Conservation (phyloP, 2,329 filamentous ascomycete species). For the Lachnellula cervina region DNA sequence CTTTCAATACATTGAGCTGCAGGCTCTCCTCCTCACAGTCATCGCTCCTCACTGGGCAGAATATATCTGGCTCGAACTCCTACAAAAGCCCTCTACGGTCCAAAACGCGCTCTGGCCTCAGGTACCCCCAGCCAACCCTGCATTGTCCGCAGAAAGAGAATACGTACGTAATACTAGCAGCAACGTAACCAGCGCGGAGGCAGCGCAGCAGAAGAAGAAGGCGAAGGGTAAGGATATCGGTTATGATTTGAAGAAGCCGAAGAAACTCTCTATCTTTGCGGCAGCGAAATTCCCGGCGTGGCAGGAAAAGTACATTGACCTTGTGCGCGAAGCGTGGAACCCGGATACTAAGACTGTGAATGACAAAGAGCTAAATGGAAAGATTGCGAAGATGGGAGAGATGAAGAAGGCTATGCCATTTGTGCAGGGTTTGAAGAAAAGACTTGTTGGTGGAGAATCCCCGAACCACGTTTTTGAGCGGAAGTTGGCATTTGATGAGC, state of each 20-base stretch:
- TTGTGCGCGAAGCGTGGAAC: constrained; percentile 69
- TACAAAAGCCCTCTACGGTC: constrained; percentile 70
- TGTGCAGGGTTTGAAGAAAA: constrained; percentile 79
- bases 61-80: constrained; percentile 87
- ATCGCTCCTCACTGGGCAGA: constrained; percentile 93
- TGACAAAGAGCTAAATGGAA: constrained; percentile 74
- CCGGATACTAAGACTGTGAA: constrained; percentile 58
- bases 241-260: constrained; percentile 88
- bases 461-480: constrained; percentile 69
- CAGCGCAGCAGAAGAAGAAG: constrained; percentile 78
- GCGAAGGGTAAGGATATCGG: constrained; percentile 81
- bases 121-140: constrained; percentile 59
- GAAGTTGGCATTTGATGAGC: constrained; percentile 83
- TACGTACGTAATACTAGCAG: constrained; percentile 72
- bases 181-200: constrained; percentile 83
- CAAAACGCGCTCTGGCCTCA: constrained; percentile 74
- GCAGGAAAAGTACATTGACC: constrained; percentile 86
- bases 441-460: constrained; percentile 66
- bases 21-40: constrained; percentile 75
- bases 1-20: constrained; percentile 76
- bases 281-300: constrained; percentile 78
- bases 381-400: constrained; percentile 77
- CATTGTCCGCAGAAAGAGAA: constrained; percentile 70
- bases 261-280: constrained; percentile 83
- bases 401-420: constrained; percentile 99